A percentile compares a stretch with the other conserved stretches of the same genome.
phyloP scores from a whole-genome alignment of 352 stramenopile genomes.

The Phytophthora crassamura region DNA sequence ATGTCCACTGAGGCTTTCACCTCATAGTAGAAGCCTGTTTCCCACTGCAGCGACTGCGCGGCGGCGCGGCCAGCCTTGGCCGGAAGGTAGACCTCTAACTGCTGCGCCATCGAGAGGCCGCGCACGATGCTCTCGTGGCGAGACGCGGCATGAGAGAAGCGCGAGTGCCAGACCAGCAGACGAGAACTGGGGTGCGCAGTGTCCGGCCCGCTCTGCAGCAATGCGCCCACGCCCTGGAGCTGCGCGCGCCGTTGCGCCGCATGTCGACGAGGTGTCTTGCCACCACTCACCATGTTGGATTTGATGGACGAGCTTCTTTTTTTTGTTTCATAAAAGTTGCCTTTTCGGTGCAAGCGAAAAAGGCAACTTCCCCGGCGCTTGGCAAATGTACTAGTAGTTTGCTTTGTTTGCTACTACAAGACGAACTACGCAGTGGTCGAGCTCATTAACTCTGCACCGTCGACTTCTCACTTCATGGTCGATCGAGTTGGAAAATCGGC shows the following conservation, averaged over 20 bases:
- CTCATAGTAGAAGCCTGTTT: slow-evolving; percentile 87
- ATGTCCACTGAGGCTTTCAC: slow-evolving; percentile 54
- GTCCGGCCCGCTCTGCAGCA: slow-evolving; percentile 18
- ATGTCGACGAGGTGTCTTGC: slow-evolving; percentile 44
- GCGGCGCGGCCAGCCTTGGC: slow-evolving; percentile 33
- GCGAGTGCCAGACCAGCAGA: slow-evolving; percentile 74
- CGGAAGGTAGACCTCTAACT: slow-evolving; percentile 75
- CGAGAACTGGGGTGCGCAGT: slow-evolving; percentile 41
- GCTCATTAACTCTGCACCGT: no score
- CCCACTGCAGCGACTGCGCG: slow-evolving; percentile 70
- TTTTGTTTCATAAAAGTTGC: no score
- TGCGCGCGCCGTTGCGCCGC: slow-evolving; percentile 37
- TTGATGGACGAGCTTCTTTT: no score
- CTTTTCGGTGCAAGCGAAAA: no score
- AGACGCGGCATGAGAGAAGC: slow-evolving; percentile 48
- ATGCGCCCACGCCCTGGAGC: slow-evolving; percentile 7
- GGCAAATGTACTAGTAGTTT: no score
- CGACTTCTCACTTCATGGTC: no score
- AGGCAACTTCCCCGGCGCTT: no score
- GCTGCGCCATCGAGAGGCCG: slow-evolving; percentile 67
- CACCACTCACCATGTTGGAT: slow-evolving; percentile 70
- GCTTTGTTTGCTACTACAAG: no score
- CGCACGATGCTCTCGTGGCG: slow-evolving; percentile 53
- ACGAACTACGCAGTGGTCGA: no score
- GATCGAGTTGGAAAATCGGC: no score